phyloP scores from a whole-genome alignment of 169 alveolate genomes.

The Eimeria sp. region DNA sequence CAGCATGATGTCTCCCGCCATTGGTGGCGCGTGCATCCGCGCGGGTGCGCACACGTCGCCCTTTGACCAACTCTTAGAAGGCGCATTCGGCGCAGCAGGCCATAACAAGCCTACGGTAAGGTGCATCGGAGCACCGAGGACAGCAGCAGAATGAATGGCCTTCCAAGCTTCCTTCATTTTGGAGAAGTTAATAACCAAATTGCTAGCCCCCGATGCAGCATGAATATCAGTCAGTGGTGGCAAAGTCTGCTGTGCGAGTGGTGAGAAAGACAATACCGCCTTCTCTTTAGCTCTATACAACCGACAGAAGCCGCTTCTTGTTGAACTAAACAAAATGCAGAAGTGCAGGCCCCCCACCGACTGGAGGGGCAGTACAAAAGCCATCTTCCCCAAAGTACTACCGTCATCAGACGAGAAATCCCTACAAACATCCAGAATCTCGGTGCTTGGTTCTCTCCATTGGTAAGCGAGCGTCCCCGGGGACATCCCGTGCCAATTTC shows the following conservation, averaged over 20 bases:
- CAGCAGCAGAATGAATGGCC: conserved; percentile 2
- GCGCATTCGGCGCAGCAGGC: not conserved
- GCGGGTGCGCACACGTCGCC: conserved; percentile 52
- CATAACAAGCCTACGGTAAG: not conserved
- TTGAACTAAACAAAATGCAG: conserved; percentile 19
- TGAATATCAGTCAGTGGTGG: conserved; percentile 10
- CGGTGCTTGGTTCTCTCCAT: conserved; percentile 3
- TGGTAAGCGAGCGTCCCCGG: not conserved
- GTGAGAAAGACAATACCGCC: not conserved
- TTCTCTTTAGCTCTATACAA: not conserved
- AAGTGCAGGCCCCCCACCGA: conserved; percentile 1
- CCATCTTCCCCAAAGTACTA: conserved; percentile 1
- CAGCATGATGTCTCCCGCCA: conserved; percentile 51
- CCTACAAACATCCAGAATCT: conserved; percentile 22
- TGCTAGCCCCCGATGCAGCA: conserved; percentile 27
- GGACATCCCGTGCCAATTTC: conserved; percentile 17
- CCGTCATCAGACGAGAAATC: conserved; percentile 44
- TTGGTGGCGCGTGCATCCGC: conserved; percentile 31
- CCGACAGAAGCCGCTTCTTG: not conserved
- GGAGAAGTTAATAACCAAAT: not conserved
- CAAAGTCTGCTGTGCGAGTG: conserved; percentile 8
- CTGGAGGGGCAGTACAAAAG: conserved; percentile 7
- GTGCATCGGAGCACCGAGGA: conserved; percentile 37
- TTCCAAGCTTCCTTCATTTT: not conserved
- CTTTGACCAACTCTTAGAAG: not conserved